Evolutionary conservation across 2,329 filamentous ascomycete species (phyloP).

Genomic region (Colletotrichum limetticola): DNA sequence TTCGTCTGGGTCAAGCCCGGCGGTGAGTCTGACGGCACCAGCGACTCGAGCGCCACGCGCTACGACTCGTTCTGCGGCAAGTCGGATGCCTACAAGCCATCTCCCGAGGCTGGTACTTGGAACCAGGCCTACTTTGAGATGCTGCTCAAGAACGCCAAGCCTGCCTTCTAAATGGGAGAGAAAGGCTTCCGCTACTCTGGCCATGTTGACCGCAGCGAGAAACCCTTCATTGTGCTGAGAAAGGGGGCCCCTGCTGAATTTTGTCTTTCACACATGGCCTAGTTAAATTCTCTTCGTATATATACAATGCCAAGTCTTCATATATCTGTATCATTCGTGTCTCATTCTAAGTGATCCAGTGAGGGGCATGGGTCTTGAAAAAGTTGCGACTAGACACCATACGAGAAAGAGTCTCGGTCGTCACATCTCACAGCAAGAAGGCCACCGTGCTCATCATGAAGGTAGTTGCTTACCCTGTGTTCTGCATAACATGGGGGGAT

Average conservation of each 20-base stretch:
- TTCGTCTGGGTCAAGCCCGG: conserved; percentile 77
- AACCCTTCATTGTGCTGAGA: background rate
- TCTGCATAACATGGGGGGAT: background rate
- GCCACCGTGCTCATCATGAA: background rate
- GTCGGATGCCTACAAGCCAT: conserved; percentile 56
- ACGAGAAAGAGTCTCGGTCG: background rate
- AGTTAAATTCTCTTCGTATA: background rate
- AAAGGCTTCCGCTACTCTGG: background rate
- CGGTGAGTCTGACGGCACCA: conserved; percentile 59
- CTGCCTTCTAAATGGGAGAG: conserved; percentile 17
- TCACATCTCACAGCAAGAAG: background rate
- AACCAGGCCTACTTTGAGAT: conserved; percentile 41
- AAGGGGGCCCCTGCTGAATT: background rate
- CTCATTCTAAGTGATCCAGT: background rate
- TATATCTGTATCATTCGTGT: background rate
- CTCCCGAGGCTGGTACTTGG: conserved; percentile 64
- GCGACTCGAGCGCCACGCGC: conserved; percentile 46
- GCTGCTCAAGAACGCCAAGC: conserved; percentile 38
- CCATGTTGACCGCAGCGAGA: background rate
- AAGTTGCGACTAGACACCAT: background rate
- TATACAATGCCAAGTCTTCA: background rate
- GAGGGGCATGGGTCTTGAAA: background rate
- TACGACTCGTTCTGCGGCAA: conserved; percentile 53
- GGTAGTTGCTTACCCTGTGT: too few relatives aligned
- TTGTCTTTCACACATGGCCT: background rate